Conservation (phyloP, 2,329 filamentous ascomycete species). For the Trichoderma aggressivum region DNA sequence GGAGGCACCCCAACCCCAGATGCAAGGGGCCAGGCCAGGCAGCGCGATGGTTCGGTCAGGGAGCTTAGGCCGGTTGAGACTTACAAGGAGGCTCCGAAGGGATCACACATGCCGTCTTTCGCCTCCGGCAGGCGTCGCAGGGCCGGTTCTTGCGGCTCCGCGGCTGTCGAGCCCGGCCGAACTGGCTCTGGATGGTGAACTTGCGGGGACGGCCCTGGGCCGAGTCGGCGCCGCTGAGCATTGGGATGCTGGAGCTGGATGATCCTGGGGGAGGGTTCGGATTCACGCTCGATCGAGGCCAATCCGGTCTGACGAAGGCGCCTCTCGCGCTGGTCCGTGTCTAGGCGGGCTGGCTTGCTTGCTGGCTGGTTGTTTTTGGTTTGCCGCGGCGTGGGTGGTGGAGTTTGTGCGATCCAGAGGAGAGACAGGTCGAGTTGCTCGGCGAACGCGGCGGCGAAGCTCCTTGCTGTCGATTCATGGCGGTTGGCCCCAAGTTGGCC, state of each 20-base stretch:
- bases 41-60: neutral
- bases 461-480: neutral
- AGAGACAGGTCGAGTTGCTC: neutral
- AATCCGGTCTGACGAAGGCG: neutral
- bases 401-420: neutral
- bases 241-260: neutral
- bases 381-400: constrained; percentile 10
- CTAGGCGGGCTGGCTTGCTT: neutral
- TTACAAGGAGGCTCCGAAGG: constrained; percentile 43
- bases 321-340: neutral
- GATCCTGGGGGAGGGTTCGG: neutral
- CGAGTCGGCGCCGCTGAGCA: constrained; percentile 12
- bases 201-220: constrained; percentile 29
- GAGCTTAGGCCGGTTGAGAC: constrained; percentile 21
- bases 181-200: constrained; percentile 42
- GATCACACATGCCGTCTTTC: constrained; percentile 48
- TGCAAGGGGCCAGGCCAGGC: neutral
- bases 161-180: constrained; percentile 38
- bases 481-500: neutral
- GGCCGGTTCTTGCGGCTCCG: constrained; percentile 46
- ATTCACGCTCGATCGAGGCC: neutral
- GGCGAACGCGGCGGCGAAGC: constrained; percentile 12
- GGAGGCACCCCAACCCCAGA: no score
- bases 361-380: neutral
- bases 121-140: constrained; percentile 43